Base-by-base conservation (phyloP, 345 rosid genomes). In the Camelina laxa region DNA sequence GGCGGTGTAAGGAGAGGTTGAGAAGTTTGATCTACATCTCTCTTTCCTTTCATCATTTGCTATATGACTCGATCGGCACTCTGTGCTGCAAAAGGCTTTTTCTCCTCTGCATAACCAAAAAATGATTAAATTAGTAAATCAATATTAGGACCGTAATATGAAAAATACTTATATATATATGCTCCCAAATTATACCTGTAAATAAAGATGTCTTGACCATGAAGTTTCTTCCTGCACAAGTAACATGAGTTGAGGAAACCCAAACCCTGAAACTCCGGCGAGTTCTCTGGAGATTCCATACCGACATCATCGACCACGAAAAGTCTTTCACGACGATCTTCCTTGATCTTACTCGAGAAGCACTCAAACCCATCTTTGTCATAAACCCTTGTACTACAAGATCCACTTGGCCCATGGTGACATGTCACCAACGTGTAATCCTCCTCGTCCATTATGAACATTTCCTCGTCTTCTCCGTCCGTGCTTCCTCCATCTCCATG, bases 81-180 rank as follows among this genome's bases (percentile, higher is more conserved):
- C 97, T 6, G 71, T 53, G 81, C 97, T 93, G 41, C 96, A 93
- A 75, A 88, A 94, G 0, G 85, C 98, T 31, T 85, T 91, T 81
- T 94, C 98, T 30, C 98, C 97, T 70, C 95, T 94, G 85, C 53
- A 73, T 50, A 27, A 27, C 0, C 30, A 27, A 27, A 27, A 27
- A 27, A 27, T n/a, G n/a, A 17, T 2, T 15, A 57, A 11, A 24
- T 21, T 11, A 33, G 17, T 17, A 1, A 20, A 55, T 73, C 59
- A 73, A 47, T 39, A 60, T 3, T 2, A 33, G 9, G 22, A n/a
- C 6, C 17, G 45, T 30, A 45, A 5, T 55, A n/a, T 62, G 9
- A 11, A 8, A 39, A 5, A 3, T 49, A 59, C 9, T 49, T 64
- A n/a, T 24, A 36, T 33, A 4, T n/a, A 48, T 57, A 7, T 33